Percentiles rank a stretch among this genome's conserved stretches.
Conservation (phyloP, 345 rosid species). For the Linum lewisii region DNA sequence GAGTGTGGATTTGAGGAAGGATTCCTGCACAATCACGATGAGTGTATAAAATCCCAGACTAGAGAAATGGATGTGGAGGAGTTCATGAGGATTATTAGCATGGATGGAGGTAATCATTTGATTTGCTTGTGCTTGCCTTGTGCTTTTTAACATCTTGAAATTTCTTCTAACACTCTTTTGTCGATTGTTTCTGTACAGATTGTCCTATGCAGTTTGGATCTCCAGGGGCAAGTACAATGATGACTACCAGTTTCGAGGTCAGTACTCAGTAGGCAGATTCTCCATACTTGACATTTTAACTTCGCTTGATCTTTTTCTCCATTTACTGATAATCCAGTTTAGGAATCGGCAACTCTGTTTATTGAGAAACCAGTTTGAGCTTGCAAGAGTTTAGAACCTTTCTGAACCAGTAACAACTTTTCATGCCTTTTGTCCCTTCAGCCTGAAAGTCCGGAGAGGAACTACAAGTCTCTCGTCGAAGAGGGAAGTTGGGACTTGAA, state of each 20-base stretch:
- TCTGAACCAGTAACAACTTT: too few species aligned
- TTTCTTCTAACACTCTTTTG: background rate
- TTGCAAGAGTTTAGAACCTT: too few species aligned
- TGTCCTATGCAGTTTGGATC: background rate
- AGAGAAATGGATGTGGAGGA: background rate
- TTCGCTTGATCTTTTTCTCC: background rate
- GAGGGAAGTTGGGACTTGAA: background rate
- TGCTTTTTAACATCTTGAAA: background rate
- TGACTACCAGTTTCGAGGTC: background rate
- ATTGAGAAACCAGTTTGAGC: too few species aligned
- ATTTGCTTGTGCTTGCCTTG: background rate
- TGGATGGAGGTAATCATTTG: background rate
- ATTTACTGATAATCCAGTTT: too few species aligned
- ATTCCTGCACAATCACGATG: constrained; percentile 2
- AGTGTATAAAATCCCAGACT: background rate
- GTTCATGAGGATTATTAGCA: background rate
- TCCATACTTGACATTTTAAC: too few species aligned
- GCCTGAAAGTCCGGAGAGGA: background rate
- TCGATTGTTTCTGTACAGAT: background rate
- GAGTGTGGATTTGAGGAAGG: background rate
- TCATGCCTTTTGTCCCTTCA: background rate
- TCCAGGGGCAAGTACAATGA: background rate
- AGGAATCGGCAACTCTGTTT: too few species aligned
- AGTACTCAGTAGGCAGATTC: background rate
- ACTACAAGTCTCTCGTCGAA: background rate